Evolutionary conservation across 2,329 filamentous ascomycete species (phyloP).

Genomic region (Hypoxylon sp.): DNA sequence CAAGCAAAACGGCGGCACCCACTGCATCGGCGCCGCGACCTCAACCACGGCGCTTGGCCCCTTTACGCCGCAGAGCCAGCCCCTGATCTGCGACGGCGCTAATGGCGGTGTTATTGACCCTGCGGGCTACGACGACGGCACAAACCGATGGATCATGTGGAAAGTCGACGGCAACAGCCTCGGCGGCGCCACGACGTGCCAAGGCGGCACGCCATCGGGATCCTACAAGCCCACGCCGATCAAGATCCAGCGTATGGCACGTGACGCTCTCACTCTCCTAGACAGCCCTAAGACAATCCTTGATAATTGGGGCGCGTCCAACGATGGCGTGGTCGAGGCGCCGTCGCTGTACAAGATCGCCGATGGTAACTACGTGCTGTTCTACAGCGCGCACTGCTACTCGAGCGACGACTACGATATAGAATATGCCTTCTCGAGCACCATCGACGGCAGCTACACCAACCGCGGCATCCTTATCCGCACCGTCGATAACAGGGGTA

Average conservation of each 20-base stretch:
- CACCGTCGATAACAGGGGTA: conserved; percentile 49
- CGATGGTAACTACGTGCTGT: conserved; percentile 50
- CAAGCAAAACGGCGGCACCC: conserved; percentile 47
- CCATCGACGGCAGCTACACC: conserved; percentile 51
- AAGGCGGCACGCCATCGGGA: conserved; percentile 47
- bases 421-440: conserved; percentile 54
- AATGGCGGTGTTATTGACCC: conserved; percentile 54
- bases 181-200: conserved; percentile 53
- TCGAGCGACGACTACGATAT: conserved; percentile 55
- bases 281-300: conserved; percentile 49
- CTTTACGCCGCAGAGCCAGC: conserved; percentile 46
- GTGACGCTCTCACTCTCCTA: conserved; percentile 50
- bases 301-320: conserved; percentile 50
- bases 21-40: conserved; percentile 54
- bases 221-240: conserved; percentile 52
- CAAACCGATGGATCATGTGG: conserved; percentile 53
- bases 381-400: conserved; percentile 55
- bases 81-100: conserved; percentile 52
- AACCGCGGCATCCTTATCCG: conserved; percentile 53
- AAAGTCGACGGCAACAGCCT: conserved; percentile 55
- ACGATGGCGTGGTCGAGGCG: conserved; percentile 54
- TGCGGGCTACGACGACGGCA: conserved; percentile 53
- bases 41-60: conserved; percentile 50
- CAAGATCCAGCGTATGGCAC: conserved; percentile 51
- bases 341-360: conserved; percentile 52